A percentile compares a stretch with the other conserved stretches of the same genome.
phyloP scores from a whole-genome alignment of 2,329 filamentous ascomycete genomes.

The Aureobasidium lini region DNA sequence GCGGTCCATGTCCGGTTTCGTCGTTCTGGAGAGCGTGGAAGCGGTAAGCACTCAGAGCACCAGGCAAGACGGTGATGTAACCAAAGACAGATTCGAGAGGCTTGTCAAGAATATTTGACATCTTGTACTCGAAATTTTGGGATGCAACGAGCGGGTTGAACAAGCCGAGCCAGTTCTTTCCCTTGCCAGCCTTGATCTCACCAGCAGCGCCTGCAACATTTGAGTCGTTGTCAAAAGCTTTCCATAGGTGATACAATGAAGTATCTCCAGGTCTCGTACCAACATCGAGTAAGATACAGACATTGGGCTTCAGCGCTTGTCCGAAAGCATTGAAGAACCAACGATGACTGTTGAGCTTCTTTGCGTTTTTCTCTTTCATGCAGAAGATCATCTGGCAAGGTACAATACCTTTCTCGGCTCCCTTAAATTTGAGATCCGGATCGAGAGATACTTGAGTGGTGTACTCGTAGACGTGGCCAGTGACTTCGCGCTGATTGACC shows the following conservation, averaged over 20 bases:
- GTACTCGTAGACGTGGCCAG: constrained; percentile 97
- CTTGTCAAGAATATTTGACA: constrained; percentile 98
- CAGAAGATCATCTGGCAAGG: constrained; percentile 98
- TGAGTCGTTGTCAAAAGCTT: constrained; percentile 95
- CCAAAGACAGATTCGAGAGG: constrained; percentile 95
- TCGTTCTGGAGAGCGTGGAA: constrained; percentile 97
- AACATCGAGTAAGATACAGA: constrained; percentile 94
- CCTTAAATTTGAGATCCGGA: constrained; percentile 95
- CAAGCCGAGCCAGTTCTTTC: constrained; percentile 71
- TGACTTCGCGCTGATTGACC: constrained; percentile 92
- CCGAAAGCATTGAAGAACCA: constrained; percentile 99
- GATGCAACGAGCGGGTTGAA: constrained; percentile 92
- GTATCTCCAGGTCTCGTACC: constrained; percentile 84
- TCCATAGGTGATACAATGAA: constrained; percentile 97
- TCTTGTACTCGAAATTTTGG: constrained; percentile 99
- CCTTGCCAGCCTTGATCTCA: constrained; percentile 96
- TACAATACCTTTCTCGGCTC: constrained; percentile 96
- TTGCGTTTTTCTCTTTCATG: constrained; percentile 92
- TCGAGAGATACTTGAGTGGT: constrained; percentile 97
- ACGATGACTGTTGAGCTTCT: constrained; percentile 95
- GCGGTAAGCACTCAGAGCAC: constrained; percentile 88
- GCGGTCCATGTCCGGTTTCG: constrained; percentile 83
- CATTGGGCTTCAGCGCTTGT: constrained; percentile 82
- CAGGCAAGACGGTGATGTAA: constrained; percentile 94
- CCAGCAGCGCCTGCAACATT: constrained; percentile 95